Percentiles rank a stretch among this genome's conserved stretches.
Conservation (phyloP, 192 early-diverging fungal genomes). For the Podila epigama region DNA sequence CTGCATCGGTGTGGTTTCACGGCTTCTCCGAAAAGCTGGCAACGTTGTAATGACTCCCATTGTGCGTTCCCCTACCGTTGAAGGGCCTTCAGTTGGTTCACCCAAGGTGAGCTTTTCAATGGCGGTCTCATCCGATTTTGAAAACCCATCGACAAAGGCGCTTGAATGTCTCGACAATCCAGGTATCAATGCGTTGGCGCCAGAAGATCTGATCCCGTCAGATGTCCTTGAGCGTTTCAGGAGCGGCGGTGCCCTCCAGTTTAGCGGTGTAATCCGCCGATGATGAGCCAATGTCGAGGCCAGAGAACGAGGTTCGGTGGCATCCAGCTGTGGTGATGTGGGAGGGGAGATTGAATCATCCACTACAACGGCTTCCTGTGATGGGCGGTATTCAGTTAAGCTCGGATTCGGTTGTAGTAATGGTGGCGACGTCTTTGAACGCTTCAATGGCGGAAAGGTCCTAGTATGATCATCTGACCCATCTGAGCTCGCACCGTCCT, state of each 20-base stretch:
- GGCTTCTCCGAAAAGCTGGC: conserved; percentile 8
- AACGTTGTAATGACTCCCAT: conserved; percentile 46
- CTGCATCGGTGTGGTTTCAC: background rate
- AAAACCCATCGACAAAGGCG: conserved; percentile 32
- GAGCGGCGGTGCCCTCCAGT: background rate
- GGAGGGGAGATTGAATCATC: conserved; percentile 27
- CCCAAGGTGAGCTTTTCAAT: conserved; percentile 28
- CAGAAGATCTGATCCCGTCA: background rate
- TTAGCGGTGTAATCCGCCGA: conserved; percentile 1
- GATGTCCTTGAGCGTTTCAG: background rate
- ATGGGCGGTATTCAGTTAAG: background rate
- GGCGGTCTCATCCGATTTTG: conserved; percentile 37
- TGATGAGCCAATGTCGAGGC: background rate
- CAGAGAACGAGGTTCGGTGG: background rate
- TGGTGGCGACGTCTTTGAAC: conserved; percentile 20
- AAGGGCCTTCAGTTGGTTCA: conserved; percentile 12
- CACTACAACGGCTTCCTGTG: background rate
- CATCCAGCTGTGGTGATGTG: conserved; percentile 31
- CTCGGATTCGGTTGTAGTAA: background rate
- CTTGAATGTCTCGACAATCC: conserved; percentile 13
- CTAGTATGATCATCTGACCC: background rate
- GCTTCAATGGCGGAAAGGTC: conserved; percentile 29
- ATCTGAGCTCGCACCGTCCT: background rate
- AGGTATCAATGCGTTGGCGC: background rate
- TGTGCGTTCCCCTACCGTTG: conserved; percentile 17